Evolutionary conservation across 495 filamentous ascomycete species (phyloP).

Genomic region (Glarea lozoyensis): DNA sequence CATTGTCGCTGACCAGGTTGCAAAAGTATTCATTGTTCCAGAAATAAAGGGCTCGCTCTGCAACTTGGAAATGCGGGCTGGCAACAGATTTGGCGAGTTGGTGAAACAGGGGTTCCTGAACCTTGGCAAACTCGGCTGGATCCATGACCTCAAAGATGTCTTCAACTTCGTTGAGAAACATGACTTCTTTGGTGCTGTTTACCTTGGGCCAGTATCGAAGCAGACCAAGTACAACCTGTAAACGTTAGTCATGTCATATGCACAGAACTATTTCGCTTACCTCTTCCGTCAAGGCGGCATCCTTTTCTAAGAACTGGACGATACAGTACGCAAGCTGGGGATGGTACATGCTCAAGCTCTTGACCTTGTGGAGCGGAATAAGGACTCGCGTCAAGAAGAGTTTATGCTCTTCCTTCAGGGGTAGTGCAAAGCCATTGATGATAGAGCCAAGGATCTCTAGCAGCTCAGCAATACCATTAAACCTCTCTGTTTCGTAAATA

Average conservation of each 20-base stretch:
- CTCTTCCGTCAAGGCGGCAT: conserved; percentile 94
- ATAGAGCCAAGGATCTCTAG: conserved; percentile 97
- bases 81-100: conserved; percentile 97
- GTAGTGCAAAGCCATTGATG: conserved; percentile 97
- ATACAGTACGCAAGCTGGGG: conserved; percentile 98
- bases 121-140: conserved; percentile 95
- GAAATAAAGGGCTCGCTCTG: conserved; percentile 95
- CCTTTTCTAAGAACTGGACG: conserved; percentile 98
- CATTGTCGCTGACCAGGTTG: conserved; percentile 98
- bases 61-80: conserved; percentile 98
- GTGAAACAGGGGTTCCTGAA: conserved; percentile 94
- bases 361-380: conserved; percentile 93
- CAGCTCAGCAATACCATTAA: conserved; percentile 96
- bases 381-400: conserved; percentile 91
- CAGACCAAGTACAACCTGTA: conserved; percentile 83
- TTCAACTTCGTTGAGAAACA: conserved; percentile 99
- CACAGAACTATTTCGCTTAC: conserved; percentile 30
- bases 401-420: conserved; percentile 98
- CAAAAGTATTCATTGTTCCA: conserved; percentile 99
- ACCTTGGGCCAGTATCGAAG: conserved; percentile 98
- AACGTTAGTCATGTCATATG: conserved; percentile 2
- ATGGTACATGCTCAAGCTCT: conserved; percentile 99
- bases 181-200: conserved; percentile 99
- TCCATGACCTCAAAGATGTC: conserved; percentile 99
- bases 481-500: conserved; percentile 95